These are phyloP conservation scores for Endoconidiophora polonica DNA, from an alignment of 2,329 filamentous ascomycete species.

Conservation along the genomic window DNA sequence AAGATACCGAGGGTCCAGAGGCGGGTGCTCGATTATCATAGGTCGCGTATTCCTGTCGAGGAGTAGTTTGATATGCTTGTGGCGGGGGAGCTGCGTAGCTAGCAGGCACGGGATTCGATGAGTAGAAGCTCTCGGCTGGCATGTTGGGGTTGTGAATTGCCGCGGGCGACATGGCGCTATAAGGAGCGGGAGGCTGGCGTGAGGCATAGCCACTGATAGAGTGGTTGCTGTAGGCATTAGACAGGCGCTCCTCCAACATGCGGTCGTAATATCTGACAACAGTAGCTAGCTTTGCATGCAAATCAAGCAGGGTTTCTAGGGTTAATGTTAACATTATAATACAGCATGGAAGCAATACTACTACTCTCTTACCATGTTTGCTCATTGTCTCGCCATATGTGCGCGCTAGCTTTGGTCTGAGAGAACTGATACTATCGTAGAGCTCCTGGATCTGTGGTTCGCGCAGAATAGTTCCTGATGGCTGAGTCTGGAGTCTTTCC, in stretches of 20 bases:
- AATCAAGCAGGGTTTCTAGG: constrained; percentile 73
- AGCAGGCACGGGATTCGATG: constrained; percentile 24
- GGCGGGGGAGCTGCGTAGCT: constrained; percentile 1
- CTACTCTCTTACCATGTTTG: constrained; percentile 61
- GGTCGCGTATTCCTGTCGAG: background rate
- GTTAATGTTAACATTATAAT: background rate
- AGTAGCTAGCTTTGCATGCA: constrained; percentile 88
- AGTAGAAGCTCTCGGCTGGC: constrained; percentile 69
- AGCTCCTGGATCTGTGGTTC: constrained; percentile 97
- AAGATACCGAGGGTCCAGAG: background rate
- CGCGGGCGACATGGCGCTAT: constrained; percentile 56
- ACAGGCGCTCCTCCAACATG: constrained; percentile 91
- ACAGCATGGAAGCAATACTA: background rate
- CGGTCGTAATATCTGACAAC: constrained; percentile 95
- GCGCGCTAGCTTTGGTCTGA: constrained; percentile 82
- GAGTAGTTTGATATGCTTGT: constrained; percentile 1
- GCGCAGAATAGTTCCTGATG: constrained; percentile 84
- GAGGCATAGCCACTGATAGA: constrained; percentile 42
- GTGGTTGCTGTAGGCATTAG: constrained; percentile 79
- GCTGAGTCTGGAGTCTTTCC: constrained; percentile 84
- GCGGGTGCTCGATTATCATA: background rate
- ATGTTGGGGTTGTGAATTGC: constrained; percentile 30
- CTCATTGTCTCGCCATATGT: constrained; percentile 99
- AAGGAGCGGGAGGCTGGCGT: constrained; percentile 32
- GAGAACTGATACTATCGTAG: constrained; percentile 88